Base-by-base conservation (phyloP, 768 basidiomycete genomes). In the Hemileccinum rubropunctum region DNA sequence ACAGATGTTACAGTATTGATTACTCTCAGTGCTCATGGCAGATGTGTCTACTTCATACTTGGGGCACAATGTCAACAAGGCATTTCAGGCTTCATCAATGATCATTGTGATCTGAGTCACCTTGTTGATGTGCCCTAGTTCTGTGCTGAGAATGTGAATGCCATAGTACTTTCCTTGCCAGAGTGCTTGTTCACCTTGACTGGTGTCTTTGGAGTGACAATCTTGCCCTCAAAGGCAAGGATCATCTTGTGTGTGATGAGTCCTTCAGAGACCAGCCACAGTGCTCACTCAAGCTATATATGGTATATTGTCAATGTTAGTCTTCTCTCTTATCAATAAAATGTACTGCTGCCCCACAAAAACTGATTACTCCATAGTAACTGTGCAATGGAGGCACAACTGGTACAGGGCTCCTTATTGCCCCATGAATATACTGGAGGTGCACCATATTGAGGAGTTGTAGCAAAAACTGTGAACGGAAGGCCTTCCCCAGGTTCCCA, bases 131-230 rank as follows among this genome's bases (percentile, higher is more conserved):
- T 4, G 4, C 48, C 39, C 53, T 50, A 55, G 32, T 51, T 55
- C 34, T 55, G 49, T 15, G 14, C 21, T 2, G 37, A 51, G n/a
- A 55, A 55, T 17, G 42, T 23, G 6, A 26, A 18, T 13, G 15
- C 36, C 17, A 47, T 48, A 9, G n/a, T 45, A 15, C 48, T 50
- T 30, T 50, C 53, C 35, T 45, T 50, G 11, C 46, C 42, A 7
- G 42, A 51, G 8, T 38, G 35, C 34, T 51, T n/a, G 21, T 52
- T 55, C 46, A 52, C n/a, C n/a, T n/a, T n/a, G n/a, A n/a, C n/a
- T n/a, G n/a, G 48, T 1, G 10, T 42, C 41, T 42, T 48, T 4
- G 21, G 21, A 13, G 12, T 1, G 12, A 17, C 2, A 1, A 20
- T 28, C 40, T 42, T 49, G 34, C 34, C 26, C 18, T 36, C 26